Percentiles rank a stretch among this genome's conserved stretches.
phyloP scores from a whole-genome alignment of 768 basidiomycete genomes.

The Trametes sanguinea region DNA sequence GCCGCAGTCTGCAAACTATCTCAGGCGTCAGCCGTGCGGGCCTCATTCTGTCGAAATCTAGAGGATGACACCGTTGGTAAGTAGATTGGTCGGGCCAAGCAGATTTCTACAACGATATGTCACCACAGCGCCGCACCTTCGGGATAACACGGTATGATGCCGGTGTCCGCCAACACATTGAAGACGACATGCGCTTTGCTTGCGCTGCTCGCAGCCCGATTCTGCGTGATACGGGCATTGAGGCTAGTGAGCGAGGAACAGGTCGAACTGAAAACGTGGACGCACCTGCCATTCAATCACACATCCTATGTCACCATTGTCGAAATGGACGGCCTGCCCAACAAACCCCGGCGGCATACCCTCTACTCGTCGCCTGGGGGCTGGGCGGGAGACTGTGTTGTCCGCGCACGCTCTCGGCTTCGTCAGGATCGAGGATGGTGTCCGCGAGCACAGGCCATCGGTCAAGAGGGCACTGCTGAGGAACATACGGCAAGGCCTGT shows the following conservation, averaged over 20 bases:
- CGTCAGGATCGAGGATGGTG: background rate
- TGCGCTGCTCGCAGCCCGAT: no score
- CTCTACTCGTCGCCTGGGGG: background rate
- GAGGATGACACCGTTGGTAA: conserved; percentile 40
- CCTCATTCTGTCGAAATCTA: conserved; percentile 27
- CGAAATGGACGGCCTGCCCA: background rate
- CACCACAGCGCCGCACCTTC: no score
- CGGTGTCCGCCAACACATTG: no score
- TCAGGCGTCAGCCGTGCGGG: conserved; percentile 26
- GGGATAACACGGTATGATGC: no score
- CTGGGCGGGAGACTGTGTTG: background rate
- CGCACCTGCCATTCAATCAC: conserved; percentile 33
- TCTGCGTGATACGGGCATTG: no score
- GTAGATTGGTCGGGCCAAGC: background rate
- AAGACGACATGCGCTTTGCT: no score
- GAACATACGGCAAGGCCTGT: background rate
- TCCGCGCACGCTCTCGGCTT: conserved; percentile 26
- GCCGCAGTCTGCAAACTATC: conserved; percentile 30
- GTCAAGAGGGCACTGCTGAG: background rate
- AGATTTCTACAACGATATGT: no score
- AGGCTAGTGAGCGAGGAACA: no score
- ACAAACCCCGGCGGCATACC: background rate
- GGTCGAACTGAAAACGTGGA: no score
- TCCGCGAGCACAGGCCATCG: background rate
- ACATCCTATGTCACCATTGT: conserved; percentile 13